phyloP scores from a whole-genome alignment of 805 yeast genomes.

The Starmerella bombicola region DNA sequence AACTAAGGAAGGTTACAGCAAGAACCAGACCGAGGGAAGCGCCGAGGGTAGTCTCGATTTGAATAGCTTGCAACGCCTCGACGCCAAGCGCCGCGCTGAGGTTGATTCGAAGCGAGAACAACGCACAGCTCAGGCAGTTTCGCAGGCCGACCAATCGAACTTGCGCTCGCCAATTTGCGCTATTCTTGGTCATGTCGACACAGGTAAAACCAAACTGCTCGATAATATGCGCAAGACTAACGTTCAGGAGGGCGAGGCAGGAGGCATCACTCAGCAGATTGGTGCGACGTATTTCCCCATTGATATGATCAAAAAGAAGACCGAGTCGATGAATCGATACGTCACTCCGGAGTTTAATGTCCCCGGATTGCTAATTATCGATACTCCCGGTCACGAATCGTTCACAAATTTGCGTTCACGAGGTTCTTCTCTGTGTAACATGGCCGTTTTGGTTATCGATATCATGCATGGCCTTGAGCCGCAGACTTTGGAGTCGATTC shows the following conservation, averaged over 20 bases:
- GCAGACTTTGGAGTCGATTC: constrained; percentile 90
- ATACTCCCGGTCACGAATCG: constrained; percentile 99
- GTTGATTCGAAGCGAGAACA: constrained; percentile 32
- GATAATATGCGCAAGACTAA: constrained; percentile 97
- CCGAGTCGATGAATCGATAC: constrained; percentile 76
- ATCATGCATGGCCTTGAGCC: constrained; percentile 99
- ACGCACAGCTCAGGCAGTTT: constrained; percentile 30
- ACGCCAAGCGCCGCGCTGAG: constrained; percentile 31
- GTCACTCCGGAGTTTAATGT: constrained; percentile 77
- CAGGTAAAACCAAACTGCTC: constrained; percentile 94
- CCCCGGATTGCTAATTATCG: constrained; percentile 92
- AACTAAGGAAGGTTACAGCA: too few relatives aligned
- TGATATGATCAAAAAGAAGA: constrained; percentile 80
- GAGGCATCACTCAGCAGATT: constrained; percentile 99
- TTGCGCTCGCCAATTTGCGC: constrained; percentile 98
- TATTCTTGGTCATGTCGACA: constrained; percentile 98
- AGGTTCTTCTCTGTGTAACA: constrained; percentile 98
- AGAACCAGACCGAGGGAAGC: too few relatives aligned
- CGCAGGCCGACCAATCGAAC: constrained; percentile 36
- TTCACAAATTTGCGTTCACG: constrained; percentile 94
- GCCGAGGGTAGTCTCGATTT: too few relatives aligned
- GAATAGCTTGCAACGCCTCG: constrained; percentile 19
- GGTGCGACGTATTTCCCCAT: constrained; percentile 99
- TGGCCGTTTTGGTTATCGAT: constrained; percentile 95
- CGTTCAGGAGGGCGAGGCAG: constrained; percentile 99